phyloP scores from a whole-genome alignment of 225 moss, liverwort and hornwort genomes.

The Climacium dendroides region DNA sequence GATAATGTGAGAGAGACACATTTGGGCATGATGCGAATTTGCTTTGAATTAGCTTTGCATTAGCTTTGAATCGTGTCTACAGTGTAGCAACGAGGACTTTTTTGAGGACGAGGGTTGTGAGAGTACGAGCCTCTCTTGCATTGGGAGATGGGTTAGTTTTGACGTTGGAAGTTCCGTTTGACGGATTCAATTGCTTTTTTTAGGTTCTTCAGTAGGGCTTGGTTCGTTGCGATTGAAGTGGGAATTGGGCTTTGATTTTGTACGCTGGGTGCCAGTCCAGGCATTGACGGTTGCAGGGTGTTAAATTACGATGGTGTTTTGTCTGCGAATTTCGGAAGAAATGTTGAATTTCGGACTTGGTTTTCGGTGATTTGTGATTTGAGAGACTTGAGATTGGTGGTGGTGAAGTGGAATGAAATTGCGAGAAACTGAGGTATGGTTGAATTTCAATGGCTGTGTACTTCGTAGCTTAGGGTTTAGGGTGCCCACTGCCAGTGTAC shows the following conservation, averaged over 20 bases:
- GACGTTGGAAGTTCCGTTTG: neutral
- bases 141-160: neutral
- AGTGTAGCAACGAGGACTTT: neutral
- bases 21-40: neutral
- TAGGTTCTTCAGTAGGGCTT: neutral
- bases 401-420: neutral
- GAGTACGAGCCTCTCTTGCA: neutral
- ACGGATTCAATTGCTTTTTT: neutral
- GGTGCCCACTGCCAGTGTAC: neutral
- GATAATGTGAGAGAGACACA: neutral
- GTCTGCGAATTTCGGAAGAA: neutral
- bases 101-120: neutral
- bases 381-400: neutral
- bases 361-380: neutral
- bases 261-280: neutral
- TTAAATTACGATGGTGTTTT: neutral
- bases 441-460: neutral
- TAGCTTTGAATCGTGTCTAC: neutral
- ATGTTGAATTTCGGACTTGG: neutral
- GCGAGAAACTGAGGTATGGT: neutral
- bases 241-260: neutral
- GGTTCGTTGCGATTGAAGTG: neutral
- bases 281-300: neutral
- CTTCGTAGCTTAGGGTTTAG: neutral
- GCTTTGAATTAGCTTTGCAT: neutral